Evolutionary conservation across 2,329 filamentous ascomycete species (phyloP).

Genomic region (Ophiocordyceps robertsii): DNA sequence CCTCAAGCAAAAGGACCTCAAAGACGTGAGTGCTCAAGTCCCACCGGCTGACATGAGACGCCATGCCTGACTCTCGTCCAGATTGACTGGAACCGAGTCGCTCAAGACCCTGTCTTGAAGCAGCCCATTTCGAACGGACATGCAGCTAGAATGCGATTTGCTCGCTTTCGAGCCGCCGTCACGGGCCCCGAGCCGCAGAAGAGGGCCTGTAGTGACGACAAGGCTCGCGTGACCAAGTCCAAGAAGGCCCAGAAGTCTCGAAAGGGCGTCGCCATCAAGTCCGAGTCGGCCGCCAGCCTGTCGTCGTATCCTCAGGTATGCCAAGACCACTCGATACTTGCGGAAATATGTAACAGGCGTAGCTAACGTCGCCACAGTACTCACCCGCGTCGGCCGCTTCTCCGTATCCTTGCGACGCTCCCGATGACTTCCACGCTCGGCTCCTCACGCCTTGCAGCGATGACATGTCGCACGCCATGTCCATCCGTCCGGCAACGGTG

Average conservation of each 20-base stretch:
- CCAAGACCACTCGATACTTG: constrained; percentile 1
- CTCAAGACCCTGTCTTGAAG: constrained; percentile 36
- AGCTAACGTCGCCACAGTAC: constrained; percentile 13
- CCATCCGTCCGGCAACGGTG: constrained; percentile 14
- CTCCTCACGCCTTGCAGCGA: constrained; percentile 43
- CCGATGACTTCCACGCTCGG: constrained; percentile 22
- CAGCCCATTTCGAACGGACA: constrained; percentile 46
- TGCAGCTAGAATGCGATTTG: constrained; percentile 47
- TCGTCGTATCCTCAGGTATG: constrained; percentile 17
- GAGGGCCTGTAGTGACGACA: constrained; percentile 22
- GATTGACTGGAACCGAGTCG: constrained; percentile 48
- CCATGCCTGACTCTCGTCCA: constrained; percentile 12
- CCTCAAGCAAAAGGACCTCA: constrained; percentile 44
- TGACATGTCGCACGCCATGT: constrained; percentile 21
- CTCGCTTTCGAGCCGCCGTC: constrained; percentile 27
- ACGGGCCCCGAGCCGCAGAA: neutral
- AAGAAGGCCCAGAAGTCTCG: constrained; percentile 10
- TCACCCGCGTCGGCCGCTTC: constrained; percentile 23
- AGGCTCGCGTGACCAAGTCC: constrained; percentile 31
- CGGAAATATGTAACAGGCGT: too few relatives aligned
- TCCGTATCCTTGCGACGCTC: constrained; percentile 20
- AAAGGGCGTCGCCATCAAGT: neutral
- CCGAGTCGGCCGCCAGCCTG: constrained; percentile 4
- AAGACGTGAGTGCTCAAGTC: constrained; percentile 34
- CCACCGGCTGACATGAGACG: neutral